Evolutionary conservation across 23 red algal species (phyloP), one percentile per base, ranked within the genome.

Genomic region (Gracilaria domingensis): DNA sequence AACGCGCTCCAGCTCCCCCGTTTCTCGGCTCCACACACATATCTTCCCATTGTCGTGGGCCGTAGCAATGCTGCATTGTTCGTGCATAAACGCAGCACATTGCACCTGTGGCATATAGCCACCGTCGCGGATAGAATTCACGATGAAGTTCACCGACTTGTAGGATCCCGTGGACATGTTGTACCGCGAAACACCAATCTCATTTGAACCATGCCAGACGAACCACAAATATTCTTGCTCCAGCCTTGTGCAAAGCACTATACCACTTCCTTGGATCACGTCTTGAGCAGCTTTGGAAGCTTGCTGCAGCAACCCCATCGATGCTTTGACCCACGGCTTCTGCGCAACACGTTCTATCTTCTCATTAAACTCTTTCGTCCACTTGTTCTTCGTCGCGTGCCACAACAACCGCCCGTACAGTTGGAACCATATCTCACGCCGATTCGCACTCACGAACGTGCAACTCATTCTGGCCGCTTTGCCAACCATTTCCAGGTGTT

Each of bases 341-440:
- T 17, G 7, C 7, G 73, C 73, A 54, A 35, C 11, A 48, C 26
- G 8, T 29, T 79, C 73, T 20, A 79, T 44, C 42, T 79, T 79
- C 73, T 79, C 26, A 37, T 50, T 1, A 25, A 79, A 79, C 73
- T 54, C 18, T 29, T 20, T 37, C 49, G 73, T 49, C 73, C 39
- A 50, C 32, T 81, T 36, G 30, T 20, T 59, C 47, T 34, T 6
- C 2, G 49, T 55, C 49, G 77, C 77, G 30, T 81, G 56, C 77
- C 77, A 81, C 33, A 81, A 39, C 49, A 81, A 39, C 4, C 77
- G 49, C n/a, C 77, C 77, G 24, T 59, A 20, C 33, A 81, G 49
- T 33, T 81, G 77, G 47, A 81, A 81, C 20, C 30, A 81, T 4
- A 61, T 20, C 28, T 81, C 77, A 37, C 77, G 49, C 4, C 12